These are phyloP conservation scores for Phytophthora kernoviae DNA, from an alignment of 352 stramenopile species.

Conservation along the genomic window DNA sequence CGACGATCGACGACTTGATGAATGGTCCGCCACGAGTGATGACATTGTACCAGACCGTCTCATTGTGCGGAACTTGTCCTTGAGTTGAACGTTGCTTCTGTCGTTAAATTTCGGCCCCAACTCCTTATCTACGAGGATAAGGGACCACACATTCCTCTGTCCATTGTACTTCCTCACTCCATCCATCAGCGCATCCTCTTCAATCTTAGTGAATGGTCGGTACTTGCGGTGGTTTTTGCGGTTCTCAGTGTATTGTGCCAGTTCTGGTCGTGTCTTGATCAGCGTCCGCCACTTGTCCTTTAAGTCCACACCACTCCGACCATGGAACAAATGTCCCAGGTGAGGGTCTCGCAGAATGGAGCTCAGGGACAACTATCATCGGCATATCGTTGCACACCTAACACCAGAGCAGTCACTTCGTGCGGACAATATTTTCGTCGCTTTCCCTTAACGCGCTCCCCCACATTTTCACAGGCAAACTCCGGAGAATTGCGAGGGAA, in stretches of 20 bases:
- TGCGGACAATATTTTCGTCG: slow-evolving; percentile 84
- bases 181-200: slow-evolving; percentile 87
- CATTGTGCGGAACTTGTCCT: slow-evolving; percentile 88
- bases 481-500: slow-evolving; percentile 77
- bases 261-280: slow-evolving; percentile 80
- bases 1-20: slow-evolving; percentile 50
- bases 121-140: slow-evolving; percentile 84
- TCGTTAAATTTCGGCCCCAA: slow-evolving; percentile 82
- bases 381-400: slow-evolving; percentile 83
- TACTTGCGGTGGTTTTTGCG: slow-evolving; percentile 90
- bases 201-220: slow-evolving; percentile 71
- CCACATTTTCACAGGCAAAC: slow-evolving; percentile 84
- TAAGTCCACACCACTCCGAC: slow-evolving; percentile 75
- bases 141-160: slow-evolving; percentile 82
- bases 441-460: slow-evolving; percentile 85
- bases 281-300: slow-evolving; percentile 88
- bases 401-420: slow-evolving; percentile 80
- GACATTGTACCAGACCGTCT: slow-evolving; percentile 55
- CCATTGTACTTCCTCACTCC: slow-evolving; percentile 87
- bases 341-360: slow-evolving; percentile 78
- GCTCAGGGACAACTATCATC: slow-evolving; percentile 86
- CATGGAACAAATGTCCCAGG: slow-evolving; percentile 77
- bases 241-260: slow-evolving; percentile 82
- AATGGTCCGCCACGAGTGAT: slow-evolving; percentile 44
- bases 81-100: slow-evolving; percentile 82